Evolutionary conservation across 257 asterid genomes (phyloP).

Genomic region (Verbena officinalis): DNA sequence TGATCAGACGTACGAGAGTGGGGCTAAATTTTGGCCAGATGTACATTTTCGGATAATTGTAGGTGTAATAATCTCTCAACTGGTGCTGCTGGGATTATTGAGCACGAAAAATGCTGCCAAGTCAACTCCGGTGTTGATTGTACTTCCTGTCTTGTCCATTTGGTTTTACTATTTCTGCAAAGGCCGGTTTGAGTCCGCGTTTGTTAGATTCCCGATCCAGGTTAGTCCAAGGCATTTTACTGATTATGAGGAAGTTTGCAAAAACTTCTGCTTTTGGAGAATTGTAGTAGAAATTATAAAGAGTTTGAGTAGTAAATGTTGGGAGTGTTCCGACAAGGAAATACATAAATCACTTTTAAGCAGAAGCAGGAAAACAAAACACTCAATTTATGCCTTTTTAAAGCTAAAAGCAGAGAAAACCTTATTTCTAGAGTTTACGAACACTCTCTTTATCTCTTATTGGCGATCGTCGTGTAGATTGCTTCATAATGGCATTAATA

Average conservation of each 20-base stretch:
- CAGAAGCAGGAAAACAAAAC: no score
- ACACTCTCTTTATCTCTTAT: no score
- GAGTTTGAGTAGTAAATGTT: no score
- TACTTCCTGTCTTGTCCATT: constrained; percentile 76
- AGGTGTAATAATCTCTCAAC: constrained; percentile 73
- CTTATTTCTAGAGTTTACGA: no score
- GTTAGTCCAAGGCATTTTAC: constrained; percentile 38
- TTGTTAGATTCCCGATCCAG: constrained; percentile 80
- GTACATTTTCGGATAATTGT: constrained; percentile 76
- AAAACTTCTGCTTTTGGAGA: no score
- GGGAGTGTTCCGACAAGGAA: no score
- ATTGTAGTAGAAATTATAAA: no score
- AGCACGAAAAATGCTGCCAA: constrained; percentile 66
- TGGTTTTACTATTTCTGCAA: constrained; percentile 87
- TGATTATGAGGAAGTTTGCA: no score
- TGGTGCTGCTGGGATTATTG: constrained; percentile 77
- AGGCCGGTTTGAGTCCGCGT: constrained; percentile 83
- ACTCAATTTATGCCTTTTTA: no score
- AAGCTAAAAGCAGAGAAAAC: no score
- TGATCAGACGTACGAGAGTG: constrained; percentile 89
- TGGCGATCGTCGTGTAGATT: not conserved
- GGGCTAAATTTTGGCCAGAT: constrained; percentile 87
- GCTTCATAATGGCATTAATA: not conserved
- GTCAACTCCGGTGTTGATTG: constrained; percentile 70
- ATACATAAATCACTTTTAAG: no score